A percentile compares a stretch with the other conserved stretches of the same genome.
Evolutionary conservation across 768 basidiomycete species (phyloP).

Genomic region (Suillus brevipes): DNA sequence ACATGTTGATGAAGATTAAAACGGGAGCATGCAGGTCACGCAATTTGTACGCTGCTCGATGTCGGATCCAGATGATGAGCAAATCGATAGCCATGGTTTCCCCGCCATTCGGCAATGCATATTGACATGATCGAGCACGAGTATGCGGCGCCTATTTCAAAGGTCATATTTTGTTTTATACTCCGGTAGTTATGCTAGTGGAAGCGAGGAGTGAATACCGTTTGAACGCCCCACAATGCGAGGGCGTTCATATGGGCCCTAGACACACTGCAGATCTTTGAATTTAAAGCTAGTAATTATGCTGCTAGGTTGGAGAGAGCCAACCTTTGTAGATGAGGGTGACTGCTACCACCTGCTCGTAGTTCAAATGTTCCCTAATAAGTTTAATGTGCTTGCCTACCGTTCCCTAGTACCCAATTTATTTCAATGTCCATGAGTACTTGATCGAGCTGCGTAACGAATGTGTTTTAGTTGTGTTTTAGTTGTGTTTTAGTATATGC

Average conservation of each 20-base stretch:
- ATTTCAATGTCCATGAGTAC: background rate
- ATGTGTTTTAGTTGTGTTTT: background rate
- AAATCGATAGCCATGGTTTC: background rate
- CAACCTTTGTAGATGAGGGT: background rate
- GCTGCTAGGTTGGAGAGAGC: background rate
- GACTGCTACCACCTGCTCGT: background rate
- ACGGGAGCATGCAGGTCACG: background rate
- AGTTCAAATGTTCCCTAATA: background rate
- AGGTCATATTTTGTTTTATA: background rate
- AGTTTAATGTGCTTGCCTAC: background rate
- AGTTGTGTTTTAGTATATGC: background rate
- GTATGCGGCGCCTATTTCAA: background rate
- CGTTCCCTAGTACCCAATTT: conserved; percentile 3
- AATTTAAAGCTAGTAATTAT: background rate
- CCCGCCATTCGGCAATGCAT: background rate
- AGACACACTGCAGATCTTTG: background rate
- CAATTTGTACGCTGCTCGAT: background rate
- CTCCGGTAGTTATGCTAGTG: background rate
- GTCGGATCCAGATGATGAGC: background rate
- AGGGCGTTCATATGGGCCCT: background rate
- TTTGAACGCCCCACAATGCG: background rate
- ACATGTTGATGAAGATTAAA: background rate
- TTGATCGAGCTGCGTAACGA: background rate
- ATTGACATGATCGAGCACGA: background rate
- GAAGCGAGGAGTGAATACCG: background rate